phyloP scores from a whole-genome alignment of 2,329 filamentous ascomycete genomes.

The Talaromyces sp. region DNA sequence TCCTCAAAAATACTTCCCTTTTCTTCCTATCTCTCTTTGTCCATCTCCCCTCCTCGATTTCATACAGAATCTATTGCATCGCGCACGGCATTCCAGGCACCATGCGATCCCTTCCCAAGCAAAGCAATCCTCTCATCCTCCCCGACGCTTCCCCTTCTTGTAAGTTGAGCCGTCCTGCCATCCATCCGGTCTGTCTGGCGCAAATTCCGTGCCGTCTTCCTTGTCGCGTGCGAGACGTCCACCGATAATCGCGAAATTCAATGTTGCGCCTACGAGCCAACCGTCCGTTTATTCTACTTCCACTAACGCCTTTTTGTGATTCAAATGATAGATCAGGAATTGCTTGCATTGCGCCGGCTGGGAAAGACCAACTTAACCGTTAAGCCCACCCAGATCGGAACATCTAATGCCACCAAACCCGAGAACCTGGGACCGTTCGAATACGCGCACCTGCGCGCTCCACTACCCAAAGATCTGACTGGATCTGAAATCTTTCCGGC shows the following conservation, averaged over 20 bases:
- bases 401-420: constrained; percentile 65
- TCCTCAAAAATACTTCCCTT: constrained; percentile 1
- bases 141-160: constrained; percentile 40
- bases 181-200: constrained; percentile 19
- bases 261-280: not conserved
- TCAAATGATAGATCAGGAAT: constrained; percentile 56
- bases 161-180: constrained; percentile 30
- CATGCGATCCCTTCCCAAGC: constrained; percentile 44
- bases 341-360: constrained; percentile 78
- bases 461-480: constrained; percentile 81
- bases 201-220: constrained; percentile 12
- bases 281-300: constrained; percentile 10
- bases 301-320: constrained; percentile 15
- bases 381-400: constrained; percentile 69
- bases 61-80: not conserved
- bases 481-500: constrained; percentile 87
- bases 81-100: constrained; percentile 19
- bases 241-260: not conserved
- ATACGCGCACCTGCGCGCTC: constrained; percentile 90
- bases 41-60: constrained; percentile 15
- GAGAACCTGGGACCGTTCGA: constrained; percentile 79
- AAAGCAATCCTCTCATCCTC: constrained; percentile 43
- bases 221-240: constrained; percentile 8
- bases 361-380: constrained; percentile 87
- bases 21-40: constrained; percentile 12